These are phyloP conservation scores for Linnemannia zychae DNA, from an alignment of 192 early-diverging fungal genomes.

Conservation along the genomic window DNA sequence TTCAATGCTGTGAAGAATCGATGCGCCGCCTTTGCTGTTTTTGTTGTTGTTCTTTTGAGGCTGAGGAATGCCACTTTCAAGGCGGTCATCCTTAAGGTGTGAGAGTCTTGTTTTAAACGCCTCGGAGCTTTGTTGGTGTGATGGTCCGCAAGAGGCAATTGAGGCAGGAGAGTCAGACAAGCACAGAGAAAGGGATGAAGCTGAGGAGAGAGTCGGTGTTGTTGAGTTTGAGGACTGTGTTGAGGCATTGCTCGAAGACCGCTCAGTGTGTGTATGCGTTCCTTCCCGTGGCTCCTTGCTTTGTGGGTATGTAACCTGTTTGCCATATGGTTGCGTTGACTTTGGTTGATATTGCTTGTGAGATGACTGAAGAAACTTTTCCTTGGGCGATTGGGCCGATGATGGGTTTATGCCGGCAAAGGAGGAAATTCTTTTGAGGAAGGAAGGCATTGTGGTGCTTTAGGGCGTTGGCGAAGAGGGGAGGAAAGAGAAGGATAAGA, in stretches of 20 bases:
- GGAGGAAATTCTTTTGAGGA: conserved; percentile 11
- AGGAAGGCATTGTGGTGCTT: conserved; percentile 14
- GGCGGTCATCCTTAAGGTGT: background rate
- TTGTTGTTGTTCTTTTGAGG: background rate
- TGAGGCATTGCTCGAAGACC: background rate
- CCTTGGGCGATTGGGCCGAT: background rate
- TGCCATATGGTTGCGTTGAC: conserved; percentile 1
- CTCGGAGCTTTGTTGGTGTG: conserved; percentile 14
- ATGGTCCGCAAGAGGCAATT: conserved; percentile 1
- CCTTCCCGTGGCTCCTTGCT: background rate
- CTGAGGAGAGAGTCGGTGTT: background rate
- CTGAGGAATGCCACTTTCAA: background rate
- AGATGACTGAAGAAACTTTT: background rate
- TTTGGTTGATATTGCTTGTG: background rate
- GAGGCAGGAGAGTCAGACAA: background rate
- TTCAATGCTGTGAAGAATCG: background rate
- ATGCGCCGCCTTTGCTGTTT: background rate
- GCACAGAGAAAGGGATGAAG: conserved; percentile 1
- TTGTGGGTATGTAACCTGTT: background rate
- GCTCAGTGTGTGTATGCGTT: background rate
- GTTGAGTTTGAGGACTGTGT: background rate
- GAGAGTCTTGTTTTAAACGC: background rate
- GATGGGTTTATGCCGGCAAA: background rate
- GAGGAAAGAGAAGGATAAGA: background rate
- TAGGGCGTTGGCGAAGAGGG: background rate